These are phyloP conservation scores for Aspergillus novofumigatus DNA, from an alignment of 2,329 filamentous ascomycete species.

Conservation along the genomic window DNA sequence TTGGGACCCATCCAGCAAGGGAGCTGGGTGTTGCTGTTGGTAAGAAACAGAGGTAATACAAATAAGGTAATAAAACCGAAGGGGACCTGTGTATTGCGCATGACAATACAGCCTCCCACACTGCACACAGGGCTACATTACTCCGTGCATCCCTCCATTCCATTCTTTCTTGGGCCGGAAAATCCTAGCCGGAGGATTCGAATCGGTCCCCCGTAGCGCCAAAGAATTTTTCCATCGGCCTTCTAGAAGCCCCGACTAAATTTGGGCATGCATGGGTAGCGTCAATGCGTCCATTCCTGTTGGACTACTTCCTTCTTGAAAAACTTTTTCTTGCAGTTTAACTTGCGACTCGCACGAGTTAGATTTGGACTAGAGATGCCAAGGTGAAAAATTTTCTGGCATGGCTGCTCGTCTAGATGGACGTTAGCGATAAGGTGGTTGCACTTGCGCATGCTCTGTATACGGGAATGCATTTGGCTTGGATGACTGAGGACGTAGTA, in stretches of 20 bases:
- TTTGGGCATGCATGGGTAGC: background rate
- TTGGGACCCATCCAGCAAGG: background rate
- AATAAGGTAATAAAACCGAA: background rate
- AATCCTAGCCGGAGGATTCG: background rate
- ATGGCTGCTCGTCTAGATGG: background rate
- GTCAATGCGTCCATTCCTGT: background rate
- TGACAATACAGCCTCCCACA: background rate
- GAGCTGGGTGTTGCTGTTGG: background rate
- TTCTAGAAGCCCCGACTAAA: background rate
- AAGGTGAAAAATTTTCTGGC: background rate
- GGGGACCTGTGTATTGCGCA: background rate
- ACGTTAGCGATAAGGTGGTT: background rate
- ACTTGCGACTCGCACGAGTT: background rate
- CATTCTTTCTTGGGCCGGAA: background rate
- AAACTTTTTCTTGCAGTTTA: background rate
- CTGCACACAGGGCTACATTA: no score
- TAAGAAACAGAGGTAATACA: background rate
- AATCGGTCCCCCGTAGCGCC: background rate
- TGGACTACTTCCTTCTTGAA: background rate
- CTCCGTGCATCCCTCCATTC: no score
- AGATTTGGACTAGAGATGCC: background rate
- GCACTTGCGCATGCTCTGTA: background rate
- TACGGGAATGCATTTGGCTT: background rate
- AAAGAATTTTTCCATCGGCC: background rate
- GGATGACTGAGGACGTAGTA: background rate